Percentiles rank a stretch among this genome's conserved stretches.
Conservation (phyloP, 2,329 filamentous ascomycete species). For the Ceratocystis harringtonii region DNA sequence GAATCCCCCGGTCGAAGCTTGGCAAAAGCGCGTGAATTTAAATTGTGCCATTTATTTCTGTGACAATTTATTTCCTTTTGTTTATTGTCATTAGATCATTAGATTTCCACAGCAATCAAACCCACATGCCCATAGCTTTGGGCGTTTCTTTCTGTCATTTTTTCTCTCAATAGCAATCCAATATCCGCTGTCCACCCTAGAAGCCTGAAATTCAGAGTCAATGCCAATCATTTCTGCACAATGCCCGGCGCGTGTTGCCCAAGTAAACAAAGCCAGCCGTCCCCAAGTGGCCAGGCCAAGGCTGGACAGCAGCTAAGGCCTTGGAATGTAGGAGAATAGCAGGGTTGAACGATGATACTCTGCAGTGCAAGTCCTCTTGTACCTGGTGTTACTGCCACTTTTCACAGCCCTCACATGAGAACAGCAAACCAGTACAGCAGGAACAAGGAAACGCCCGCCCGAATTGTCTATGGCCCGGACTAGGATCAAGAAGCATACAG, state of each 20-base stretch:
- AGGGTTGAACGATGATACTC: neutral
- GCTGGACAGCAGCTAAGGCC: neutral
- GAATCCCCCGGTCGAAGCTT: neutral
- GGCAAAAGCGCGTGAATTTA: neutral
- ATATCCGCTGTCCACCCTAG: neutral
- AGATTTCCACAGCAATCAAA: neutral
- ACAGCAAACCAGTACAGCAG: neutral
- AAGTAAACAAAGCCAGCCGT: neutral
- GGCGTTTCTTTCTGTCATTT: neutral
- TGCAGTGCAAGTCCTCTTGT: neutral
- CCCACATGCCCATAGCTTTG: neutral
- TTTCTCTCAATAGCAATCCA: neutral
- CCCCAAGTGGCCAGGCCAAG: neutral
- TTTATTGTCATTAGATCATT: neutral
- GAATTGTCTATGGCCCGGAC: neutral
- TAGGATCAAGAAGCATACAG: constrained; percentile 4
- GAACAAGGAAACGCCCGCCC: neutral
- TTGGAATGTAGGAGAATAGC: neutral
- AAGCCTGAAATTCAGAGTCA: neutral
- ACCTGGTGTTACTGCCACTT: neutral
- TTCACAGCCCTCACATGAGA: neutral
- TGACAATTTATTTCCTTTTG: neutral
- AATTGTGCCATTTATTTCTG: neutral
- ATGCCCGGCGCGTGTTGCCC: neutral
- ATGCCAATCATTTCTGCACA: constrained; percentile 2